A percentile compares a stretch with the other conserved stretches of the same genome.
These are phyloP conservation scores for Limonium bicolor DNA, from an alignment of 148 eudicot species.

Conservation along the genomic window DNA sequence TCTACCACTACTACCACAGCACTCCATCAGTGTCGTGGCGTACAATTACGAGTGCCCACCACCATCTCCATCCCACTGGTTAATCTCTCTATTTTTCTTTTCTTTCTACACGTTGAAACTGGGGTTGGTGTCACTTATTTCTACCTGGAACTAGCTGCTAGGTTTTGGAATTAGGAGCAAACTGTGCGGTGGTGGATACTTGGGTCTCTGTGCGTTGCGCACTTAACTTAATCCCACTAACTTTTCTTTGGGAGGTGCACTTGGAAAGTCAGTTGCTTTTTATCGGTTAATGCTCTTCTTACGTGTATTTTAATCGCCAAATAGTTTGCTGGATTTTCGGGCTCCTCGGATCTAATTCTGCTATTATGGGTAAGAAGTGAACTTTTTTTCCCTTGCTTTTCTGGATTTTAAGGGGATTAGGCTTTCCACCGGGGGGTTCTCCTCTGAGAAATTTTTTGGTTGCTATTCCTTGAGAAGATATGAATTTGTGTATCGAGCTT, in stretches of 20 bases:
- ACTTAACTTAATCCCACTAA: background rate
- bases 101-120: background rate
- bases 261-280: constrained; percentile 3
- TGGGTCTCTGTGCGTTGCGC: background rate
- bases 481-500: no score
- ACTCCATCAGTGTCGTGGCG: background rate
- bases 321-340: background rate
- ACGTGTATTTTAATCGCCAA: background rate
- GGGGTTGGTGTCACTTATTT: no score
- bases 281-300: background rate
- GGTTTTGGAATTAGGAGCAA: constrained; percentile 4
- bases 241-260: constrained; percentile 6
- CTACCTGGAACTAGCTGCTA: constrained; percentile 3
- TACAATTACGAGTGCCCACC: background rate
- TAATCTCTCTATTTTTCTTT: background rate
- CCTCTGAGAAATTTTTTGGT: no score
- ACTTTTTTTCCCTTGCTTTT: background rate
- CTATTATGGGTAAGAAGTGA: no score
- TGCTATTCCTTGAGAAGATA: no score
- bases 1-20: constrained; percentile 1
- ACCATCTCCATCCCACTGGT: background rate
- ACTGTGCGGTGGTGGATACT: constrained; percentile 1
- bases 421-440: no score
- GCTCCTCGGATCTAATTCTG: no score
- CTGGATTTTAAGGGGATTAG: constrained; percentile 4